Evolutionary conservation across 768 basidiomycete genomes (phyloP).

Genomic region (Naganishia vishniacii): DNA sequence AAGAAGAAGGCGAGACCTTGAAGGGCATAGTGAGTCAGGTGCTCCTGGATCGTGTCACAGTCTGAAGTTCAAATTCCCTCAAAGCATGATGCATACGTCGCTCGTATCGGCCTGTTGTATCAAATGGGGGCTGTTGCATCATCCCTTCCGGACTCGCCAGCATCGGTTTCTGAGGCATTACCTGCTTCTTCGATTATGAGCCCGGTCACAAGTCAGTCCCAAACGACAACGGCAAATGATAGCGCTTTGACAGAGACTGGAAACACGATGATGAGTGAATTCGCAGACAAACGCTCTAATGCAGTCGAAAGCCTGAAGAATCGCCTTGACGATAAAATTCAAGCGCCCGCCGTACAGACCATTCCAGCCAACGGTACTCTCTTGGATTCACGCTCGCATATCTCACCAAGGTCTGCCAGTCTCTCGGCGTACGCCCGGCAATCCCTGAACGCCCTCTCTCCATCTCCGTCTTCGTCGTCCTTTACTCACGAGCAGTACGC

Average conservation of each 20-base stretch:
- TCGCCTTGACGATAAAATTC: too few species aligned
- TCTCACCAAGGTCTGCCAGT: neutral
- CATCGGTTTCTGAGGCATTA: too few species aligned
- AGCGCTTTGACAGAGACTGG: neutral
- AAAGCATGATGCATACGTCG: conserved; percentile 48
- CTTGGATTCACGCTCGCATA: neutral
- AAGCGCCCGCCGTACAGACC: too few species aligned
- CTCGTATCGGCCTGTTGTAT: conserved; percentile 40
- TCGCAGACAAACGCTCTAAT: neutral
- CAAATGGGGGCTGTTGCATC: conserved; percentile 15
- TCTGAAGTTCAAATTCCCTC: neutral
- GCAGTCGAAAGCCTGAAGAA: too few species aligned
- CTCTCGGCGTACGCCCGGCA: conserved; percentile 2
- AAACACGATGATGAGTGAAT: neutral
- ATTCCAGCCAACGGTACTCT: too few species aligned
- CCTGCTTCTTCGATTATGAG: neutral
- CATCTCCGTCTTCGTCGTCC: neutral
- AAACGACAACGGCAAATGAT: neutral
- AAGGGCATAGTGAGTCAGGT: conserved; percentile 44
- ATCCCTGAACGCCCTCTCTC: neutral
- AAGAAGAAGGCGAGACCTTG: conserved; percentile 46
- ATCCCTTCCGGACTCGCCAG: neutral
- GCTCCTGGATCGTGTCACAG: neutral
- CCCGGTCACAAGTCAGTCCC: too few species aligned
- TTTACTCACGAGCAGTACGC: too few species aligned